Evolutionary conservation across 148 eudicot species (phyloP).

Genomic region (Chenopodium quinoa): DNA sequence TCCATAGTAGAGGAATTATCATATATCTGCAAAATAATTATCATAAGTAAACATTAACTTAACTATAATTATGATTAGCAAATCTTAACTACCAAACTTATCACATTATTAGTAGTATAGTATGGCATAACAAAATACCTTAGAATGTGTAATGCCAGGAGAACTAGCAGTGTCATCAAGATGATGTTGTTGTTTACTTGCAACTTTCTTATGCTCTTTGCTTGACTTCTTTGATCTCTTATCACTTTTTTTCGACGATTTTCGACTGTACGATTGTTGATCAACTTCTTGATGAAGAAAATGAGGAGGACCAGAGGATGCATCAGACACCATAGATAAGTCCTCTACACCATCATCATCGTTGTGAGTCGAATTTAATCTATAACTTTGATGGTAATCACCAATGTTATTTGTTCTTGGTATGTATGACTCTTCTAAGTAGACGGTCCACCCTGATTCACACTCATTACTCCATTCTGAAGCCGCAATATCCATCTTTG

Average conservation of each 20-base stretch:
- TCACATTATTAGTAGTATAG: no score
- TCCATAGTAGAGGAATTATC: conserved; percentile 32
- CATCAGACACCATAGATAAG: conserved; percentile 83
- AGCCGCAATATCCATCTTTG: conserved; percentile 46
- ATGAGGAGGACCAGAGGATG: conserved; percentile 74
- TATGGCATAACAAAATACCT: conserved; percentile 12
- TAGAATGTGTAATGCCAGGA: conserved; percentile 35
- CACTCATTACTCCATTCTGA: conserved; percentile 65
- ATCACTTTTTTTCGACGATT: conserved; percentile 16
- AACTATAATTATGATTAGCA: not conserved
- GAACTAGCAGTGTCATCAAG: conserved; percentile 92
- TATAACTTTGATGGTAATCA: conserved; percentile 17
- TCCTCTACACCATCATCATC: conserved; percentile 53
- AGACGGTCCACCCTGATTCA: conserved; percentile 88
- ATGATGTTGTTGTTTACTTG: conserved; percentile 21
- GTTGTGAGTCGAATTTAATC: conserved; percentile 12
- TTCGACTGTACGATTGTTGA: conserved; percentile 13
- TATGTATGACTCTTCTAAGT: conserved; percentile 55
- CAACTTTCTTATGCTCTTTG: conserved; percentile 19
- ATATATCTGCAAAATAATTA: conserved; percentile 34
- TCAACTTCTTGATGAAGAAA: conserved; percentile 17
- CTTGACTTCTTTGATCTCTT: conserved; percentile 18
- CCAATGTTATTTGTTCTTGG: conserved; percentile 9
- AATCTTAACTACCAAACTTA: not conserved
- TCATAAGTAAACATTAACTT: not conserved